Base-by-base conservation (phyloP, 2,329 filamentous ascomycete genomes). In the Dactylellina sp. region DNA sequence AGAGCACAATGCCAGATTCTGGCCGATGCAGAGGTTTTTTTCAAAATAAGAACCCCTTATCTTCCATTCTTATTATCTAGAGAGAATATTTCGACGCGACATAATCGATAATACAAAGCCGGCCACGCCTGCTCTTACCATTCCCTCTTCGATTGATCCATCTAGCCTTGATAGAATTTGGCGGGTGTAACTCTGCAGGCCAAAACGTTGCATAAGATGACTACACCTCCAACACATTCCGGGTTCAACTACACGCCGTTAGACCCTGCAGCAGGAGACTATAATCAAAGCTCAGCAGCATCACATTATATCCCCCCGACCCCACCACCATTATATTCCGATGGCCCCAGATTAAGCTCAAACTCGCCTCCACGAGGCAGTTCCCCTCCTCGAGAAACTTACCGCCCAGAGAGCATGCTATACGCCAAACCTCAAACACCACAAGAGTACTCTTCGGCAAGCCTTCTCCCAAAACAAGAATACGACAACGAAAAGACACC, bases 141-240 rank as follows among this genome's bases (percentile, higher is more conserved):
- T n/a, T n/a, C n/a, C n/a, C n/a, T n/a, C n/a, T n/a, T n/a, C n/a
- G n/a, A n/a, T n/a, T n/a, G 5, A 42, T 12, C 39, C 39, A 42
- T 9, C 32, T 35, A 12, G 12, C 32, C 6, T 16, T 9, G 12
- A 5, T 46, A 46, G 5, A 4, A 9, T 7, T 20, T 46, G 9
- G 42, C 42, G 9, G 6, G 56, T 62, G 65, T 53, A 70, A 71
- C 65, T 32, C 42, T n/a, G 14, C n/a, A n/a, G n/a, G n/a, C n/a
- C n/a, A n/a, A 39, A 6, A 52, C 32, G 3, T 39, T 2, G 20
- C 18, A 44, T 49, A 74, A 66, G 66, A 74, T 74, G 70, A 61
- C 53, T 32, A 68, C 70, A 62, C 49, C 24, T 14, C 11, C 70
- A 74, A 74, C 70, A 57, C 70, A 74, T 39, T 50, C 60, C 18